phyloP scores from a whole-genome alignment of 768 basidiomycete species.

The Auricularia auricula-judae region DNA sequence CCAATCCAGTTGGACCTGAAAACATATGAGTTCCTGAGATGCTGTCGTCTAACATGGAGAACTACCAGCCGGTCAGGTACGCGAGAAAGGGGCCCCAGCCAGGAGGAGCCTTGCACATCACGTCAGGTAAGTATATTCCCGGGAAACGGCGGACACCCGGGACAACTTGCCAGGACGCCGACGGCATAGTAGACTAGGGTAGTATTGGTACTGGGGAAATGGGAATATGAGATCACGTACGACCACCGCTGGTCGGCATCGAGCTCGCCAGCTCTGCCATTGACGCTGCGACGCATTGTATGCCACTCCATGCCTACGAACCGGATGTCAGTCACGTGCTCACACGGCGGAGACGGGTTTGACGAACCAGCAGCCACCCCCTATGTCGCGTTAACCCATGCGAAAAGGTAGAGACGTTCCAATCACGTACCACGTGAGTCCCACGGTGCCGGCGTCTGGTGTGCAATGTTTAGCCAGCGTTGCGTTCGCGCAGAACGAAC shows the following conservation, averaged over 20 bases:
- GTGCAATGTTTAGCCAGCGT: background rate
- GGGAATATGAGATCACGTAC: background rate
- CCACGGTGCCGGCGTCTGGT: background rate
- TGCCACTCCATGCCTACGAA: constrained; percentile 4
- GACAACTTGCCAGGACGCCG: background rate
- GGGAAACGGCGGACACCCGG: background rate
- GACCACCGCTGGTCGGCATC: constrained; percentile 7
- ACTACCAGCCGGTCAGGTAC: constrained; percentile 6
- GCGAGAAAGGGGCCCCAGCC: constrained; percentile 6
- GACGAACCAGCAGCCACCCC: background rate
- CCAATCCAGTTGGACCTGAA: background rate
- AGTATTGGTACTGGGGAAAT: background rate
- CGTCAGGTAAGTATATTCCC: background rate
- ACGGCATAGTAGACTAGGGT: background rate
- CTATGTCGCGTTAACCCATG: background rate
- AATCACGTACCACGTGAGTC: background rate
- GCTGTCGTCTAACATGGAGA: background rate
- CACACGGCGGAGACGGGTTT: background rate
- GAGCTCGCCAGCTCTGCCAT: constrained; percentile 8
- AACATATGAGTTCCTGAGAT: background rate
- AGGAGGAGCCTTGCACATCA: background rate
- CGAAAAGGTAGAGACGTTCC: background rate
- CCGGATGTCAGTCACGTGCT: background rate
- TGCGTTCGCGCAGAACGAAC: background rate
- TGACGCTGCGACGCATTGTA: constrained; percentile 5